Conservation (phyloP, 306 rosid species). For the Cajanus cajan region DNA sequence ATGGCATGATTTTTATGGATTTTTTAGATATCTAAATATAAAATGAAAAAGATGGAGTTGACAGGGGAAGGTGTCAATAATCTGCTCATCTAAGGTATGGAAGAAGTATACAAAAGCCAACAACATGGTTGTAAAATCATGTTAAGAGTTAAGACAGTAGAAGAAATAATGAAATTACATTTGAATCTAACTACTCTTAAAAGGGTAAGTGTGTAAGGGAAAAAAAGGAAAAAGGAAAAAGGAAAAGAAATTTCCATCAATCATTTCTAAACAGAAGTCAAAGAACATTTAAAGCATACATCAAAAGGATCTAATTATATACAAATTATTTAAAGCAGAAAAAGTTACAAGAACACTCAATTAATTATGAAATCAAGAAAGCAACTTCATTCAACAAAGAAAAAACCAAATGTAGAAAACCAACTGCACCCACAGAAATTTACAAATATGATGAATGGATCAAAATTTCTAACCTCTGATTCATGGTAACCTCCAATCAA, state of each 20-base stretch:
- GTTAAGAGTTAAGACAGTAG: not conserved
- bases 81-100: not conserved
- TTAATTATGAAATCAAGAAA: not conserved
- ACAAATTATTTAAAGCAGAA: not conserved
- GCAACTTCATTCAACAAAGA: conserved; percentile 3
- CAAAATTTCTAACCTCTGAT: conserved; percentile 52
- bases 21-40: not conserved
- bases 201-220: conserved; percentile 15
- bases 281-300: conserved; percentile 28
- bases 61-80: not conserved
- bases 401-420: not conserved
- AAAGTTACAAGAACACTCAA: conserved; percentile 15
- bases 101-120: not conserved
- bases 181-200: not conserved
- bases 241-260: not conserved
- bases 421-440: not conserved
- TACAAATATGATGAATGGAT: conserved; percentile 6
- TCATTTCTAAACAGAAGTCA: conserved; percentile 4
- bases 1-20: not conserved
- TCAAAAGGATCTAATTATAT: not conserved
- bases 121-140: not conserved
- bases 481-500: conserved; percentile 48
- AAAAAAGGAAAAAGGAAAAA: not conserved
- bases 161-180: conserved; percentile 7
- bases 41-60: not conserved